A percentile compares a stretch with the other conserved stretches of the same genome.
Evolutionary conservation across 352 stramenopile species (phyloP).

Genomic region (Phytophthora cajani): DNA sequence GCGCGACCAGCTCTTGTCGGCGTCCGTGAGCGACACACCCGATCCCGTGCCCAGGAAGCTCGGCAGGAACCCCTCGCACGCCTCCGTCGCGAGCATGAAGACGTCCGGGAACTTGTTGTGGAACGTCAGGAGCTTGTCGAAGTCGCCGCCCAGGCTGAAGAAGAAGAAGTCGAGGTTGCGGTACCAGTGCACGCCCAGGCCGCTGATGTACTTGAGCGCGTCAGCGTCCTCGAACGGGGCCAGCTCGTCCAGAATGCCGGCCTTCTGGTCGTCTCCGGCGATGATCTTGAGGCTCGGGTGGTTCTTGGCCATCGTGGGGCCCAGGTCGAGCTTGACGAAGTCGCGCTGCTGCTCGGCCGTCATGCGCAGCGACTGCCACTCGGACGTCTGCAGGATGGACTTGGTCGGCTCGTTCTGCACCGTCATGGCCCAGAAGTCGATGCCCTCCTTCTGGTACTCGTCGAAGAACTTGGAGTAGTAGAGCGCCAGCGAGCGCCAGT

Average conservation of each 20-base stretch:
- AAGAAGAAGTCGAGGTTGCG: slow-evolving; percentile 64
- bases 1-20: slow-evolving; percentile 61
- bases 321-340: slow-evolving; percentile 86
- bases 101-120: slow-evolving; percentile 65
- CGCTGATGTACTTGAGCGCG: slow-evolving; percentile 76
- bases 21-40: slow-evolving; percentile 49
- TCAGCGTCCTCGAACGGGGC: slow-evolving; percentile 55
- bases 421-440: slow-evolving; percentile 86
- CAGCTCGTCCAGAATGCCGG: slow-evolving; percentile 47
- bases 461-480: slow-evolving; percentile 91
- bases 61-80: slow-evolving; percentile 72
- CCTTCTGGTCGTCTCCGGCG: slow-evolving; percentile 86
- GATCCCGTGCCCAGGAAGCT: slow-evolving; percentile 49
- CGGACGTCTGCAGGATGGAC: slow-evolving; percentile 43
- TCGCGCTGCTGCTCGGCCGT: slow-evolving; percentile 51
- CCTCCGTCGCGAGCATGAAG: slow-evolving; percentile 87
- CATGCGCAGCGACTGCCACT: slow-evolving; percentile 76
- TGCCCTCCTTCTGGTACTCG: slow-evolving; percentile 78
- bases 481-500: slow-evolving; percentile 79
- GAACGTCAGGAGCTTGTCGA: slow-evolving; percentile 58
- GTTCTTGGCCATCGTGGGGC: slow-evolving; percentile 62
- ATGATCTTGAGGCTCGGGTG: slow-evolving; percentile 88
- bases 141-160: slow-evolving; percentile 48
- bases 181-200: slow-evolving; percentile 91
- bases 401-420: slow-evolving; percentile 88